A percentile compares a stretch with the other conserved stretches of the same genome.
Evolutionary conservation across 1,284 basidiomycete species (phyloP).

Genomic region (Hortiboletus rubellus): DNA sequence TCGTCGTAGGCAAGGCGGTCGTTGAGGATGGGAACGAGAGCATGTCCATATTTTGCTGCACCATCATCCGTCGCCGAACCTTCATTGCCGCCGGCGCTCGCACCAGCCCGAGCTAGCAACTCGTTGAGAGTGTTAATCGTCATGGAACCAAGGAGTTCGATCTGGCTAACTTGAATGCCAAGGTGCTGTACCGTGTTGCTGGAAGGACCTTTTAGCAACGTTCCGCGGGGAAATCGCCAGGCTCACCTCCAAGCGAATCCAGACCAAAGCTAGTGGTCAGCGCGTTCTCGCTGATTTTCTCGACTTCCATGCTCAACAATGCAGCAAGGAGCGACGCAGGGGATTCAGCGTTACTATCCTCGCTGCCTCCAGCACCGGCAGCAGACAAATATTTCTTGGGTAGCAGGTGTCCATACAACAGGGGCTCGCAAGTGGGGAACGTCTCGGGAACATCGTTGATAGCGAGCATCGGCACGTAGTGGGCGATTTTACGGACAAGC

Average conservation of each 20-base stretch:
- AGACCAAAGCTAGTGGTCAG: conserved; percentile 34
- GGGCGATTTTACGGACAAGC: conserved; percentile 29
- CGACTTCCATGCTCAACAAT: conserved; percentile 2
- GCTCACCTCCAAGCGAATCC: conserved; percentile 32
- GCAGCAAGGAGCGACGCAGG: conserved; percentile 29
- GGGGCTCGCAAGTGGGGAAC: conserved; percentile 28
- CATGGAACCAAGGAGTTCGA: conserved; percentile 34
- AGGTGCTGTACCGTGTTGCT: conserved; percentile 34
- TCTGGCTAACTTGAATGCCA: conserved; percentile 3
- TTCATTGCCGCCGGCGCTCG: too few species aligned
- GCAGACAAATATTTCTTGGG: conserved; percentile 24
- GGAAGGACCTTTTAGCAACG: background rate
- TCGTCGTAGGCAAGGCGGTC: background rate
- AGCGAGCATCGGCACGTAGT: conserved; percentile 34
- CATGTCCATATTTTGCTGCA: conserved; percentile 18
- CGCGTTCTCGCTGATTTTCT: conserved; percentile 30
- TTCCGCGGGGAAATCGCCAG: background rate
- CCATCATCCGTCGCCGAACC: conserved; percentile 18
- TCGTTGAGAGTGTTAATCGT: conserved; percentile 27
- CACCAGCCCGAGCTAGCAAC: conserved; percentile 8
- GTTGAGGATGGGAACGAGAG: background rate
- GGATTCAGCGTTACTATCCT: conserved; percentile 16
- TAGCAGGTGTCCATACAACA: conserved; percentile 27
- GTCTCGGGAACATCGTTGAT: conserved; percentile 26
- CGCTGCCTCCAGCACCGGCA: conserved; percentile 8